Evolutionary conservation across 2,329 filamentous ascomycete species (phyloP), one percentile per base, ranked within the genome.

Genomic region (Cladophialophora immunda): DNA sequence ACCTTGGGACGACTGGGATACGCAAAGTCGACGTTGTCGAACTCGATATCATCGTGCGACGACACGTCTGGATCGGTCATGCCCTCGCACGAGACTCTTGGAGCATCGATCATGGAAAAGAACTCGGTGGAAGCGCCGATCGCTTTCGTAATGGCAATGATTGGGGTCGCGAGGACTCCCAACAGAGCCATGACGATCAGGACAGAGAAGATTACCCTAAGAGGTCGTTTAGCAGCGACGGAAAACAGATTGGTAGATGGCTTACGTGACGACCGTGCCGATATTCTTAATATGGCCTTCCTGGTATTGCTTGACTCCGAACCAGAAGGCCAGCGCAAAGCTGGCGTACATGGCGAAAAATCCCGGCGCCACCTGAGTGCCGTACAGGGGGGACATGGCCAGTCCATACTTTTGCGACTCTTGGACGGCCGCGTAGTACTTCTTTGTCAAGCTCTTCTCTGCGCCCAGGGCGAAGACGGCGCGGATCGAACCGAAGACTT

Each of bases 41-140:
- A 86, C 4, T 84, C 78, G 57, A 92, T 89, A 59, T 90, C 84
- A 19, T 80, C 78, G 32, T 93, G 94, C 19, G 94, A 87, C 27
- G 94, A 85, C 1, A 72, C 67, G 27, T 72, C 67, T 2, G 70
- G 5, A 76, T 78, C 1, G 82, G 80, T 69, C 34, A 79, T 76
- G 30, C 79, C 79, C 8, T 73, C 66, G 6, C 69, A 66, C 1
- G 76, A 73, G 1, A 78, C 75, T 27, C 74, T 74, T 70, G 97
- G 94, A 1, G 82, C 85, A 1, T 83, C 88, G 80, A 96, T 95
- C 70, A 98, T 86, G 70, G 93, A 87, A 52, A 86, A 84, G 0
- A 94, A 93, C 1, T 94, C 91, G 62, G 93, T 85, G 76, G 94
- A 92, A 0, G 93, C 93, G 80, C 97, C 96, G 71, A 92, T 90